phyloP scores from a whole-genome alignment of 163 green algal genomes.

The Trebouxia gelatinosa region DNA sequence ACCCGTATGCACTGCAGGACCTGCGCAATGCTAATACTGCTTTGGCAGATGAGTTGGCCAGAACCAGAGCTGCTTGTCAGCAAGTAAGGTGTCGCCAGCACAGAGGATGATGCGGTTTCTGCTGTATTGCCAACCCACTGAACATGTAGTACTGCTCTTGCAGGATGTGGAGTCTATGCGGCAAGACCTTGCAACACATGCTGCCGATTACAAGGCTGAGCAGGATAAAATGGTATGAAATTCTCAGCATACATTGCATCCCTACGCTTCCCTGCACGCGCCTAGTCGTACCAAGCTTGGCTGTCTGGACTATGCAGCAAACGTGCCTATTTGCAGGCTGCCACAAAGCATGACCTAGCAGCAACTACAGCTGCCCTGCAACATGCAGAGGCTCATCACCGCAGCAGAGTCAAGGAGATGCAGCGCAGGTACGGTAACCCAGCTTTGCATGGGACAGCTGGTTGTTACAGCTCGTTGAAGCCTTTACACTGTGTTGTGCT shows the following conservation, averaged over 20 bases:
- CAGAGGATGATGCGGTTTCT: too few species aligned
- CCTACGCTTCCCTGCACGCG: too few species aligned
- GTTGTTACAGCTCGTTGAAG: too few species aligned
- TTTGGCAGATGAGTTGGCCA: constrained; percentile 19
- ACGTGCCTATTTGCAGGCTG: too few species aligned
- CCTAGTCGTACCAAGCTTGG: too few species aligned
- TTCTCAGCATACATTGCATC: too few species aligned
- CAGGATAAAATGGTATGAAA: constrained; percentile 24
- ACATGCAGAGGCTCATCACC: constrained; percentile 18
- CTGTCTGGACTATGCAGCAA: too few species aligned
- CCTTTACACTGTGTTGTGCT: too few species aligned
- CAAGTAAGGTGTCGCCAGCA: too few species aligned
- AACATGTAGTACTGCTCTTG: too few species aligned
- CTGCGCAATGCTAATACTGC: constrained; percentile 28
- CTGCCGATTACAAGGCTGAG: constrained; percentile 23
- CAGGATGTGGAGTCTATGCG: constrained; percentile 27
- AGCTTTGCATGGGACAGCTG: not conserved
- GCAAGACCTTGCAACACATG: constrained; percentile 12
- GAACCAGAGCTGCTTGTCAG: constrained; percentile 12
- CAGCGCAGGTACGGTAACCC: constrained; percentile 25
- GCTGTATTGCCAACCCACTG: too few species aligned
- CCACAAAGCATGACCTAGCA: constrained; percentile 16
- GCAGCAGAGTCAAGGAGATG: constrained; percentile 30
- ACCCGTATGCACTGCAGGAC: too few species aligned
- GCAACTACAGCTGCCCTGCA: constrained; percentile 2